phyloP scores from a whole-genome alignment of 306 rosid species.

The Boehmeria nivea region DNA sequence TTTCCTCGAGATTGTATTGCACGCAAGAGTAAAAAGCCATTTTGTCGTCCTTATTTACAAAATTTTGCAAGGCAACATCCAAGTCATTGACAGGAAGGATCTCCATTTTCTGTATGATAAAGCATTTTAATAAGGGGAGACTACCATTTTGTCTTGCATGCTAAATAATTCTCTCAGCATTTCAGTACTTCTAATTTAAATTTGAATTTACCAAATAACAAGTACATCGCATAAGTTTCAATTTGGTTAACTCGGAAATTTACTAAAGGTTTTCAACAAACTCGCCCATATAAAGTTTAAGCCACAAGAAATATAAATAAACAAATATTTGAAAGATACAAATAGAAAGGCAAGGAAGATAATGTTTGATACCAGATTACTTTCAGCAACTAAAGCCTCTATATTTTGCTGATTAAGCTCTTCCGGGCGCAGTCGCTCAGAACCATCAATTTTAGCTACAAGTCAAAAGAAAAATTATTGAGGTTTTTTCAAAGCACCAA shows the following conservation, averaged over 20 bases:
- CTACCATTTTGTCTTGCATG: too few relatives aligned
- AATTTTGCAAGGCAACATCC: conserved; percentile 85
- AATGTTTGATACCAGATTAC: conserved; percentile 60
- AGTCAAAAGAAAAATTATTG: conserved; percentile 3
- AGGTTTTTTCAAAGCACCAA: background rate
- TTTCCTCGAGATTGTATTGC: conserved; percentile 73
- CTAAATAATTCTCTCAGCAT: background rate
- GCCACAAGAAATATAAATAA: too few relatives aligned
- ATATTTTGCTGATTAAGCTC: conserved; percentile 95
- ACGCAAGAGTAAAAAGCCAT: conserved; percentile 82
- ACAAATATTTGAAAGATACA: background rate
- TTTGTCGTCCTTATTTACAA: conserved; percentile 91
- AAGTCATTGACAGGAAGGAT: conserved; percentile 93
- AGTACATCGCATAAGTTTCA: too few relatives aligned
- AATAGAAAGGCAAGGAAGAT: conserved; percentile 12
- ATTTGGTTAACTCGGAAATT: too few relatives aligned
- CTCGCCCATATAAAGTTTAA: too few relatives aligned
- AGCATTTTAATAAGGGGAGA: conserved; percentile 21
- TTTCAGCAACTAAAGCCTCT: conserved; percentile 96
- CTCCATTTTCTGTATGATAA: conserved; percentile 87
- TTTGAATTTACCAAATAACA: conserved; percentile 1
- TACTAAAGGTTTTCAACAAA: too few relatives aligned
- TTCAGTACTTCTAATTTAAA: conserved; percentile 20
- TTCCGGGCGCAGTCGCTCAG: conserved; percentile 91
- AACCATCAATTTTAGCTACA: conserved; percentile 71